A percentile compares a stretch with the other conserved stretches of the same genome.
Conservation (phyloP, 305 asterid genomes). For the Fraxinus latifolia region DNA sequence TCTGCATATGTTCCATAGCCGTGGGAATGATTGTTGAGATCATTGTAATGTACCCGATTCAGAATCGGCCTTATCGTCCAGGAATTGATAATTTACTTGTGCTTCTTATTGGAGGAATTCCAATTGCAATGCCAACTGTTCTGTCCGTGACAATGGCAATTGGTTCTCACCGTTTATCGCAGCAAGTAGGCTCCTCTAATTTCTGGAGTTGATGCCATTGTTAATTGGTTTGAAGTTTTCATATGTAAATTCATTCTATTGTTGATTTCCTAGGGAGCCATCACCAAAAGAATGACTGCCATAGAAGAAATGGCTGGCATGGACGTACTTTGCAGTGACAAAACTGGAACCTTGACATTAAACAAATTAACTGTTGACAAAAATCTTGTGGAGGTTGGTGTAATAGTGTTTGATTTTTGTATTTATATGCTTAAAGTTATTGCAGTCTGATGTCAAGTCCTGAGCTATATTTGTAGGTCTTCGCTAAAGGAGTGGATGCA, state of each 20-base stretch:
- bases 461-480: slow-evolving; percentile 45
- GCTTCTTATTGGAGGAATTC: slow-evolving; percentile 79
- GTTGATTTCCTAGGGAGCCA: slow-evolving; percentile 58
- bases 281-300: slow-evolving; percentile 82
- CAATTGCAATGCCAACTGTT: slow-evolving; percentile 83
- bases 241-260: slow-evolving; percentile 6
- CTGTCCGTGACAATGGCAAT: slow-evolving; percentile 80
- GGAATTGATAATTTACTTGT: slow-evolving; percentile 80
- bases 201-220: slow-evolving; percentile 20
- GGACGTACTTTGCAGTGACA: slow-evolving; percentile 92
- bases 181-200: slow-evolving; percentile 47
- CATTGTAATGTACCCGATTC: slow-evolving; percentile 82
- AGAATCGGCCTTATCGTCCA: slow-evolving; percentile 62
- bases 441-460: neutral
- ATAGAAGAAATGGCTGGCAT: slow-evolving; percentile 93
- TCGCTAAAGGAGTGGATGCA: slow-evolving; percentile 58
- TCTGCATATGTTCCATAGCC: slow-evolving; percentile 84
- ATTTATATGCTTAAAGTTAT: slow-evolving; percentile 35
- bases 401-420: neutral
- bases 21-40: slow-evolving; percentile 76
- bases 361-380: slow-evolving; percentile 74
- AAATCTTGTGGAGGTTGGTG: slow-evolving; percentile 58
- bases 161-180: slow-evolving; percentile 81
- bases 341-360: slow-evolving; percentile 81
- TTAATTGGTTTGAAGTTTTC: slow-evolving; percentile 12